Percentiles rank a stretch among this genome's conserved stretches.
These are phyloP conservation scores for Cryptococcus depauperatus DNA, from an alignment of 1,284 basidiomycete species.

Conservation along the genomic window DNA sequence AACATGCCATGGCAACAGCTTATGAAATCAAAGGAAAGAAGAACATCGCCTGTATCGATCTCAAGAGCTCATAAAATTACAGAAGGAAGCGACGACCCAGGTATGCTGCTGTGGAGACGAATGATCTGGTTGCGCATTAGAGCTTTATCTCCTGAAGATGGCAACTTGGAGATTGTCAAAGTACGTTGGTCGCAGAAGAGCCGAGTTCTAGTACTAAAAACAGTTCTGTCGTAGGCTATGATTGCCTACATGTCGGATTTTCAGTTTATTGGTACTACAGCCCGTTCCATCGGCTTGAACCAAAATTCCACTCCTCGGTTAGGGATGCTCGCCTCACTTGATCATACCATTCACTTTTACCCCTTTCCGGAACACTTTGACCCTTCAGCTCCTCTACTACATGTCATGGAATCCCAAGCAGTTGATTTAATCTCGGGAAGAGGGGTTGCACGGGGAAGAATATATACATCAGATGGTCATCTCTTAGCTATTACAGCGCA, in stretches of 20 bases:
- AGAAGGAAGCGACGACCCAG: neutral
- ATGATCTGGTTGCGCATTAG: conserved; percentile 71
- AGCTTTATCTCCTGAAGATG: conserved; percentile 52
- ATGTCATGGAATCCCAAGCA: conserved; percentile 63
- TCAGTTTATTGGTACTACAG: conserved; percentile 62
- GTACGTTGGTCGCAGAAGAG: conserved; percentile 43
- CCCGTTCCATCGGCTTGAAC: conserved; percentile 59
- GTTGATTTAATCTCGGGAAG: conserved; percentile 58
- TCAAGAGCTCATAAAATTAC: conserved; percentile 34
- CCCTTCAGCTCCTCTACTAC: conserved; percentile 69
- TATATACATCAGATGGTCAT: conserved; percentile 63
- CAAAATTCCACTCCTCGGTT: conserved; percentile 44
- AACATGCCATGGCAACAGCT: neutral
- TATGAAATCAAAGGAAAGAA: conserved; percentile 53
- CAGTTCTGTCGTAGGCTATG: conserved; percentile 60
- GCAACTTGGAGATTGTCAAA: conserved; percentile 69
- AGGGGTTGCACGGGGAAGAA: conserved; percentile 64
- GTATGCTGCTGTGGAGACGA: conserved; percentile 40
- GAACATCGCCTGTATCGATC: conserved; percentile 60
- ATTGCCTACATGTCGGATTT: conserved; percentile 78
- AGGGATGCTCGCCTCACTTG: conserved; percentile 71
- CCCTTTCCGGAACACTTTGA: conserved; percentile 62
- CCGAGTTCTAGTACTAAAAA: neutral
- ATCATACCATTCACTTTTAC: conserved; percentile 80
- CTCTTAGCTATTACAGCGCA: conserved; percentile 72